Evolutionary conservation across 2,329 filamentous ascomycete species (phyloP).

Genomic region (Fusarium sp.): DNA sequence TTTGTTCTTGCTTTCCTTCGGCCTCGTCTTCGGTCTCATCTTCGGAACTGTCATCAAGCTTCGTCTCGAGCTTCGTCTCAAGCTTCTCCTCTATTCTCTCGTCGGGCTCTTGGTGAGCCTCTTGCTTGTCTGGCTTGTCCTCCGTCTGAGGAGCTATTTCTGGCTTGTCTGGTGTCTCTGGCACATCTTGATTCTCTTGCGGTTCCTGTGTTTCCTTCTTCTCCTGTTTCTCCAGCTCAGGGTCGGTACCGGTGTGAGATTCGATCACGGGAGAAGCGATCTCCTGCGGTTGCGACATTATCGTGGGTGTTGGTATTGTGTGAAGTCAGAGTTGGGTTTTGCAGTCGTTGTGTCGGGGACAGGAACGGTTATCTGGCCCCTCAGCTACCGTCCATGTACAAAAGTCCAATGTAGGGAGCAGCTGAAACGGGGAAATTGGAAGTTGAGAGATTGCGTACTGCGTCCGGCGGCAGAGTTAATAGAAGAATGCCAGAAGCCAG

Average conservation of each 20-base stretch:
- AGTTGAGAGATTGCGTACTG: conserved; percentile 31
- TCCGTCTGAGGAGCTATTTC: not conserved
- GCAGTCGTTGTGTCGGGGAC: conserved; percentile 27
- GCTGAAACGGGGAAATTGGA: conserved; percentile 25
- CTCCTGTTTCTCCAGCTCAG: conserved; percentile 26
- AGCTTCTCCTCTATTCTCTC: not conserved
- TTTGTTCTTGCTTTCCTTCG: conserved; percentile 6
- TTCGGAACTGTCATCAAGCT: conserved; percentile 4
- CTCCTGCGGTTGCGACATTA: conserved; percentile 53
- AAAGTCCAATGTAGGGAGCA: conserved; percentile 26
- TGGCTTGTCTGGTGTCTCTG: conserved; percentile 16
- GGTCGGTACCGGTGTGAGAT: conserved; percentile 16
- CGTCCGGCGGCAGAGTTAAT: conserved; percentile 40
- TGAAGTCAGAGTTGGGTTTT: conserved; percentile 5
- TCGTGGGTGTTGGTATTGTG: conserved; percentile 17
- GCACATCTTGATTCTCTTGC: conserved; percentile 13
- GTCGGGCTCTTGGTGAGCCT: not conserved
- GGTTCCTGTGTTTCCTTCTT: conserved; percentile 2
- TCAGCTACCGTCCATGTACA: conserved; percentile 41
- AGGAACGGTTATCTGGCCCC: conserved; percentile 38
- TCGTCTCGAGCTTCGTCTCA: not conserved
- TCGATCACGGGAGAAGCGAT: conserved; percentile 42
- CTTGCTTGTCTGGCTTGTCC: not conserved
- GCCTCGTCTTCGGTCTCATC: not conserved
- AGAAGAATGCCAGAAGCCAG: conserved; percentile 45